Evolutionary conservation across 805 yeast genomes (phyloP).

Genomic region (Saturnispora diversa): DNA sequence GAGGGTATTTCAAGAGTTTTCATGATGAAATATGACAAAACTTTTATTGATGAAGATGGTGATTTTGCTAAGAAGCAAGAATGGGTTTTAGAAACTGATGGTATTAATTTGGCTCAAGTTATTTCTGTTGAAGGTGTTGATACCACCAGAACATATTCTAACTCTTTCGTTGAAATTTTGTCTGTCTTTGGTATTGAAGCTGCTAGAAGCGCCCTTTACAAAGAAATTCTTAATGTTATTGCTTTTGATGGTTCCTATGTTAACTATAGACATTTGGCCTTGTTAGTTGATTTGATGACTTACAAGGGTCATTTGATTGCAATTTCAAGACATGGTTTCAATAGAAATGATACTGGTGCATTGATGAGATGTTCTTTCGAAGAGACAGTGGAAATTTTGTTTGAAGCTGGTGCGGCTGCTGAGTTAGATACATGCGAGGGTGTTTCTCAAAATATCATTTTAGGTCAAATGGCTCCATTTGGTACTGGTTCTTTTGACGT

Average conservation of each 20-base stretch:
- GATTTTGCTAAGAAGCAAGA: conserved; percentile 85
- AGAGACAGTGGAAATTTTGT: conserved; percentile 94
- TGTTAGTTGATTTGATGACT: conserved; percentile 97
- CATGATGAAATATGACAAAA: conserved; percentile 79
- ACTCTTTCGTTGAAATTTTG: conserved; percentile 91
- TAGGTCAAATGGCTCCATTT: conserved; percentile 97
- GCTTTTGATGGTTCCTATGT: conserved; percentile 99
- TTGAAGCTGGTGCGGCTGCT: conserved; percentile 97
- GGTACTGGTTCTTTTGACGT: conserved; percentile 99
- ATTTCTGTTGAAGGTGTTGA: conserved; percentile 95
- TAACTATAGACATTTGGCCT: conserved; percentile 96
- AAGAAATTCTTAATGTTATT: conserved; percentile 92
- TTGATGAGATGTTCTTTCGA: conserved; percentile 99
- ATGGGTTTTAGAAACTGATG: conserved; percentile 99
- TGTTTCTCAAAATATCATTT: conserved; percentile 93
- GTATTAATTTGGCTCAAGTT: conserved; percentile 91
- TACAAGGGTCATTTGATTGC: conserved; percentile 98
- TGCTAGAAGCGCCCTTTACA: conserved; percentile 87
- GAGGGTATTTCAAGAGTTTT: conserved; percentile 85
- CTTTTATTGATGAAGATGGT: conserved; percentile 69
- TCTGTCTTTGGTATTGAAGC: conserved; percentile 98
- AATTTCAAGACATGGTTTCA: conserved; percentile 98
- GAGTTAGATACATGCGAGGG: conserved; percentile 98
- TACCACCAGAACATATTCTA: conserved; percentile 81
- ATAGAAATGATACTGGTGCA: conserved; percentile 98